These are phyloP conservation scores for Dacryopinax primogenitus DNA, from an alignment of 768 basidiomycete species.

Conservation along the genomic window DNA sequence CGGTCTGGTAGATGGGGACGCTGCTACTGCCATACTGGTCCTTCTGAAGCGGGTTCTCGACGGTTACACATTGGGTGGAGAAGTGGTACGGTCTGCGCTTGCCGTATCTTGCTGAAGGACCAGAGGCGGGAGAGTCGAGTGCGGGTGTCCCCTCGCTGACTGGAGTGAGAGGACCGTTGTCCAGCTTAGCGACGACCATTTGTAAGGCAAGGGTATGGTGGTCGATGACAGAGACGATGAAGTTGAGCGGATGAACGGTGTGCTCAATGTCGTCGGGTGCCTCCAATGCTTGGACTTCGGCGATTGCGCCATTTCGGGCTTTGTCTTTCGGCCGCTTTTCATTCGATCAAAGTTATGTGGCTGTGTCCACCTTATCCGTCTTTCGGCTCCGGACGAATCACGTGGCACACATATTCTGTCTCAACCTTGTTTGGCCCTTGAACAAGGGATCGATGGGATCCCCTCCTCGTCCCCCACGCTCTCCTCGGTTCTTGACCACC, in stretches of 20 bases:
- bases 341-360: background rate
- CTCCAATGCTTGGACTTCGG: background rate
- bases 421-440: too few species aligned
- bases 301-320: background rate
- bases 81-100: conserved; percentile 65
- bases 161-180: background rate
- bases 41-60: conserved; percentile 81
- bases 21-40: conserved; percentile 92
- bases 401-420: too few species aligned
- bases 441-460: too few species aligned
- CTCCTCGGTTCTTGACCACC: too few species aligned
- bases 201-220: background rate
- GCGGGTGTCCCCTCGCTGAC: conserved; percentile 10
- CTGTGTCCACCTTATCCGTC: too few species aligned
- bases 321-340: background rate
- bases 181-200: background rate
- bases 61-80: conserved; percentile 81
- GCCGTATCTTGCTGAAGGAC: background rate
- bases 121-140: conserved; percentile 14
- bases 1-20: conserved; percentile 94
- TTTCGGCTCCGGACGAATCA: too few species aligned
- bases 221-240: background rate
- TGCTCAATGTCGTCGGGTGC: background rate
- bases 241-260: background rate
- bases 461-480: too few species aligned